phyloP scores from a whole-genome alignment of 768 basidiomycete genomes.

The Amanita phalloides region DNA sequence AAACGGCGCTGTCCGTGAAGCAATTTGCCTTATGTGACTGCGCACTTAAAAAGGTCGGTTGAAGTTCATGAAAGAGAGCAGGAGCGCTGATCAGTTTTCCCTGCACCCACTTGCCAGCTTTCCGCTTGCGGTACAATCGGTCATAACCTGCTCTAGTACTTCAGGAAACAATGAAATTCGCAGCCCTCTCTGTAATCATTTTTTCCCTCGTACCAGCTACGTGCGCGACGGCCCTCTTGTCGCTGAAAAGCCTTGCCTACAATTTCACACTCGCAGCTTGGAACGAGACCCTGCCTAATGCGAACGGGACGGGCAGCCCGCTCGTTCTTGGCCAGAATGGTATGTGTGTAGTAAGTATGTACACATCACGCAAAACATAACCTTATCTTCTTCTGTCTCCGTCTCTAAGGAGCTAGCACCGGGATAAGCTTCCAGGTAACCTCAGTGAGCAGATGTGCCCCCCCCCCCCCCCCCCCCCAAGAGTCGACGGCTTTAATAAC shows the following conservation, averaged over 20 bases:
- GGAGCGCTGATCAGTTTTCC: too few relatives aligned
- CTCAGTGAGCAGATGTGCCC: constrained; percentile 21
- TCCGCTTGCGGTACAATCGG: not conserved
- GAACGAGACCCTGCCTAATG: constrained; percentile 29
- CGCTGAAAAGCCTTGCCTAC: constrained; percentile 13
- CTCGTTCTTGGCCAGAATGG: constrained; percentile 33
- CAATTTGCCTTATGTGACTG: too few relatives aligned
- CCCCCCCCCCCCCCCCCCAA: not conserved
- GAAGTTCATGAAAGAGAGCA: not conserved
- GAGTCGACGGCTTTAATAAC: not conserved
- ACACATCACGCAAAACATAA: not conserved
- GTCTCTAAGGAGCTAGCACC: constrained; percentile 19
- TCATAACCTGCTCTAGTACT: not conserved
- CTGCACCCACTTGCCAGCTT: not conserved
- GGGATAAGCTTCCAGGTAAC: constrained; percentile 31
- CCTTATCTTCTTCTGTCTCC: not conserved
- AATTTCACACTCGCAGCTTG: constrained; percentile 37
- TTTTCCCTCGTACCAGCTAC: not conserved
- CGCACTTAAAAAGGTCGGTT: not conserved
- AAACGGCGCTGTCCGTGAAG: too few relatives aligned
- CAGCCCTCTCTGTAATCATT: not conserved
- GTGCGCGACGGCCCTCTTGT: not conserved
- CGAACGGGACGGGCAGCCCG: constrained; percentile 33
- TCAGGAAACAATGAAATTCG: not conserved
- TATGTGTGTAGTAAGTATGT: constrained; percentile 6